Conservation (phyloP, 2,329 filamentous ascomycete species). For the Hymenoscyphus salicellus region DNA sequence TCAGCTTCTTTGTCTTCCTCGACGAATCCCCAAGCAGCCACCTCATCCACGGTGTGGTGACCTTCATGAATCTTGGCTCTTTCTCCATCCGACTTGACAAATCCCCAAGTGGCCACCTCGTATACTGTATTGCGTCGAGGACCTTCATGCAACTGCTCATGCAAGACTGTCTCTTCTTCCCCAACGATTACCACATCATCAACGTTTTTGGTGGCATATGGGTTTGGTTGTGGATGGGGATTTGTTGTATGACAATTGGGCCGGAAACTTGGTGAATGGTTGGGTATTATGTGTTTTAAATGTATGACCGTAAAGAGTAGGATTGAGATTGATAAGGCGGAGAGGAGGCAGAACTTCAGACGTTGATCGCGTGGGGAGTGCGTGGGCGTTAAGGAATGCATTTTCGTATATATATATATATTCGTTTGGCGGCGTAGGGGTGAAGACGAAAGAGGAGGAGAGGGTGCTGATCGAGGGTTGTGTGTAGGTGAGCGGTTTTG, state of each 20-base stretch:
- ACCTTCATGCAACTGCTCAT: conserved; percentile 4
- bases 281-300: conserved; percentile 21
- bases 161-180: too few relatives aligned
- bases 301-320: conserved; percentile 27
- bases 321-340: conserved; percentile 24
- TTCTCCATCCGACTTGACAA: too few relatives aligned
- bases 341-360: conserved; percentile 20
- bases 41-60: too few relatives aligned
- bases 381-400: conserved; percentile 15
- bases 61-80: too few relatives aligned
- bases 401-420: too few relatives aligned
- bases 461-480: neutral
- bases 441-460: neutral
- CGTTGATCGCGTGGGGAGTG: conserved; percentile 18
- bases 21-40: too few relatives aligned
- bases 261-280: neutral
- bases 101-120: too few relatives aligned
- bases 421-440: neutral
- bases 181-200: too few relatives aligned
- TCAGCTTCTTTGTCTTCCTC: too few relatives aligned
- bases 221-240: too few relatives aligned
- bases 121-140: neutral
- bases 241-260: neutral
- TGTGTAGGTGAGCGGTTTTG: neutral
- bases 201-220: too few relatives aligned